Evolutionary conservation across 345 rosid genomes (phyloP), one percentile per base, ranked within the genome.

Genomic region (Bretschneidera sinensis): DNA sequence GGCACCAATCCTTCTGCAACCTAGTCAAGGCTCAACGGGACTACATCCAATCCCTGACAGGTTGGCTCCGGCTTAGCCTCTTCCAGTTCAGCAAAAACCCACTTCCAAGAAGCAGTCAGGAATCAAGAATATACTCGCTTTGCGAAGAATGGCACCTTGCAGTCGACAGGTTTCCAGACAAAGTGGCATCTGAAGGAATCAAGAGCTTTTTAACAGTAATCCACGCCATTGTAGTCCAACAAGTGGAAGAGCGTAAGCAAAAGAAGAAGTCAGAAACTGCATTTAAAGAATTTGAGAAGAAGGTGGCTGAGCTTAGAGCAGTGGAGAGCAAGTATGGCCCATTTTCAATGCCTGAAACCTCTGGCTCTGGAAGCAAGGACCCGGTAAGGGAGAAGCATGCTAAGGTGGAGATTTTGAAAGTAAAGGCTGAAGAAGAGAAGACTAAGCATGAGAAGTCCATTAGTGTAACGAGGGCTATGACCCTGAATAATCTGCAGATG

Each of bases 131-230:
- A 24, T 94, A 94, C 87, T 76, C 86, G 4, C 79, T 92, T 34
- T 84, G 96, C 6, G 97, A 94, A 72, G 94, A 89, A 43, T 94
- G 96, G 97, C 88, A 88, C 28, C 85, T 79, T 53, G 96, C 95
- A 17, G 74, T 87, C 2, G 92, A 90, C 69, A 62, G 96, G 60
- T 81, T 88, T 67, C 99, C 97, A 1, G 99, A 89, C 78, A 94
- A 87, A 67, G 99, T 90, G 59, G 99, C 97, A 72, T 85, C 99
- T 0, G 97, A 94, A 80, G 99, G 95, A 59, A 89, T 94, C 75
- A 89, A 86, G 64, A 87, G 97, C 75, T 85, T 94, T 72, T 57
- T 94, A 47, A 74, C 84, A 0, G 96, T 86, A 17, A 81, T 94
- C 62, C 92, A 87, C n/a, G 89, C 87, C 13, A 84, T 94, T 6